Evolutionary conservation across 1,284 basidiomycete species (phyloP), one percentile per base, ranked within the genome.

Genomic region (Ceratorhiza oryzae-sativae): DNA sequence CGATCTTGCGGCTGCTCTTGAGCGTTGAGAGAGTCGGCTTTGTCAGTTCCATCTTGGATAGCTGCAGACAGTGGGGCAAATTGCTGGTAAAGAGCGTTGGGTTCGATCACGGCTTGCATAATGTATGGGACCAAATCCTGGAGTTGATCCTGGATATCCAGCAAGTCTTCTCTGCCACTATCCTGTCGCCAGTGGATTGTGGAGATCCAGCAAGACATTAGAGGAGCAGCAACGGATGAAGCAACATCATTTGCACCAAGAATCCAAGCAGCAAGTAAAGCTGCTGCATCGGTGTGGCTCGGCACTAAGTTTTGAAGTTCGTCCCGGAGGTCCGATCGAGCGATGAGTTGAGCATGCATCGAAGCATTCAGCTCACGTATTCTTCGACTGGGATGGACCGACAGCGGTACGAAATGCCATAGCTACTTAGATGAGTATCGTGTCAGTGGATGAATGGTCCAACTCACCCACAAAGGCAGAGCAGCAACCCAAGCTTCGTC

Each of bases 391-490:
- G 94, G 88, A 73, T 95, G 92, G 20, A 94, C 83, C 53, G 95
- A 88, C 10, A 98, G 84, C 0, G 90, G 84, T 0, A 95, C 90
- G 45, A 93, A 83, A 80, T 97, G 94, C 80, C 97, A 93, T 45
- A 94, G 81, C 94, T 95, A 77, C 12, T n/a, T 18, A 65, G 39
- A 59, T 76, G 27, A 75, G 34, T 25, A 65, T 36, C 36, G 32
- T 18, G 46, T 27, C 9, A 48, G 25, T 42, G 36, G 25, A 49
- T 65, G 34, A 68, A 53, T 55, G 58, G 53, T 30, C 42, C 56
- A 0, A 77, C 93, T 77, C 78, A 96, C 94, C 95, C 95, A 97
- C 73, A 96, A 93, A 5, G 94, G 94, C 51, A 94, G 76, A 81
- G 1, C 86, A 80, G 77, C 83, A 77, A 60, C 83, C 77, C 68